Evolutionary conservation across 1,284 basidiomycete species (phyloP), one percentile per base, ranked within the genome.

Genomic region (Ceratobasidium sp.): DNA sequence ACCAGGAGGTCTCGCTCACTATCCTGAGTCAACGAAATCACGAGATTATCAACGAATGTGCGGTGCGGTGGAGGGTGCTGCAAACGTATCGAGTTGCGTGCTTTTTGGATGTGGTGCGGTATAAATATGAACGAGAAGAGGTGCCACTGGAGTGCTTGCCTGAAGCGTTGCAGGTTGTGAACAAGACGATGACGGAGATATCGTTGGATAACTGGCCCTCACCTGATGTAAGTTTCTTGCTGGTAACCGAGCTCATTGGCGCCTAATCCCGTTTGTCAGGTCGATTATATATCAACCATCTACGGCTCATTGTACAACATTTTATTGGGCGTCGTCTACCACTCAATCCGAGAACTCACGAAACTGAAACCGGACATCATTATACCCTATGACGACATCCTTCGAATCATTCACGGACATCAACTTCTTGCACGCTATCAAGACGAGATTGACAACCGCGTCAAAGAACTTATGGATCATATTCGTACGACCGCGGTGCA

Each of bases 111-210:
- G 89, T 97, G 56, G 95, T 99, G 80, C 93, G 93, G 80, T 90
- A 93, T 71, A 93, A 97, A 83, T 98, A 94, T 83, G 95, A 97
- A 86, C 89, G 94, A 39, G 94, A 95, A 81, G 93, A 97, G 81
- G 95, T 98, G 6, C 97, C 97, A 3, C 87, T 97, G 81, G 97
- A 98, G 82, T 99, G 97, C 85, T 91, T 99, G 69, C 94, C 93
- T 0, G 97, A 99, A 84, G 97, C 96, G 18, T 86, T 98, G 63
- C 89, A 91, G 70, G 90, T 91, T 68, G 89, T 97, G 18, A 87
- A 88, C 46, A 94, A 93, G 82, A 90, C 92, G 2, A 88, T 93
- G 82, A 86, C 89, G 53, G 95, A 97, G 80, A 88, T 89, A 53
- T 89, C 91, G 64, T 80, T 96, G 58, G 92, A 93, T 69, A 87